A percentile compares a stretch with the other conserved stretches of the same genome.
Evolutionary conservation across 169 alveolate species (phyloP).

Genomic region (Plasmodium ovale): DNA sequence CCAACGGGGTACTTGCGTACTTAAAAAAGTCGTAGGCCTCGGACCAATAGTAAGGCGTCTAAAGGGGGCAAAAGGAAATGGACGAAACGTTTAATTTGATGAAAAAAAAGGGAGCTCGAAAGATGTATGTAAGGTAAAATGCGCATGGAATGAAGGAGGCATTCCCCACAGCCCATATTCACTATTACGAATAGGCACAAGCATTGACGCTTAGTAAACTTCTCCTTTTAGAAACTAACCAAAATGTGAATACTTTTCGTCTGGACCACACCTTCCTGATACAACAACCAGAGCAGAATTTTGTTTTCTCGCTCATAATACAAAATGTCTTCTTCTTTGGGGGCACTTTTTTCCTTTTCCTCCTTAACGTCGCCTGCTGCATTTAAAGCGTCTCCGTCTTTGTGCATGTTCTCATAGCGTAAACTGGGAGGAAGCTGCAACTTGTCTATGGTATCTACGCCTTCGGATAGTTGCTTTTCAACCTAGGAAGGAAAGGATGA

Average conservation of each 20-base stretch:
- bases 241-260: slow-evolving; percentile 57
- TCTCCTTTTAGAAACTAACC: slow-evolving; percentile 28
- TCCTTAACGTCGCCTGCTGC: slow-evolving; percentile 18
- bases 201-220: not conserved
- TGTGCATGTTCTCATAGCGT: slow-evolving; percentile 19
- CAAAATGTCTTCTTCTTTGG: slow-evolving; percentile 39
- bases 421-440: slow-evolving; percentile 43
- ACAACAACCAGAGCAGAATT: slow-evolving; percentile 58
- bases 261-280: slow-evolving; percentile 70
- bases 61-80: not conserved
- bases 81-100: too few relatives aligned
- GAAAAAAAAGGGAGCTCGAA: not conserved
- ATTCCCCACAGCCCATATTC: too few relatives aligned
- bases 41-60: slow-evolving; percentile 69
- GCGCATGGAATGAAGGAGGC: too few relatives aligned
- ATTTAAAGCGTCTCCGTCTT: not conserved
- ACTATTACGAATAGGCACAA: too few relatives aligned
- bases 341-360: slow-evolving; percentile 8
- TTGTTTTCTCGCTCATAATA: slow-evolving; percentile 54
- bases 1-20: slow-evolving; percentile 61
- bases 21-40: slow-evolving; percentile 61
- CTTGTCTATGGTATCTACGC: slow-evolving; percentile 60
- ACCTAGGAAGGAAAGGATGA: slow-evolving; percentile 7
- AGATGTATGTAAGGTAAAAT: not conserved
- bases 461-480: slow-evolving; percentile 47